Base-by-base conservation (phyloP, 345 rosid genomes). In the Aethionema arabicum region DNA sequence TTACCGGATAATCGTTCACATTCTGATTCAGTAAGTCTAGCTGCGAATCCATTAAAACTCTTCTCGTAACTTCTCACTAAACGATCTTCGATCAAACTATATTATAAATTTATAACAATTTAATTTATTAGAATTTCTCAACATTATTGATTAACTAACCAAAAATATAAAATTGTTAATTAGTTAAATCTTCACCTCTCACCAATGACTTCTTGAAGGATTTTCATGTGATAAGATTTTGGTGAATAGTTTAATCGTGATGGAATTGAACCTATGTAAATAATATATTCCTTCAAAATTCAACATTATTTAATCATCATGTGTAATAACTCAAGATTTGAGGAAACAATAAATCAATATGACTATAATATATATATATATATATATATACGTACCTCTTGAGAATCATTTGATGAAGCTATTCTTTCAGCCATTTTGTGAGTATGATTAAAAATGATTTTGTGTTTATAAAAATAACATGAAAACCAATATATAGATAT, bases 21-120 rank as follows among this genome's bases (percentile, higher is more conserved):
- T 67, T 82, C 86, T 2, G 11, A 7, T 10, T 68, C 46, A 7
- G 65, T 77, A 15, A 82, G 75, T 30, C 49, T 67, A 29, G 82
- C 82, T 0, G 76, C 83, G 70, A 82, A 76, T 40, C 80, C 83
- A 52, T 79, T 79, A 76, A 82, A 79, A 54, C 83, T 82, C 68
- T 63, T 74, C 8, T 2, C 41, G 49, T 77, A 79, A 33, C 82
- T 79, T 64, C 73, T 69, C 10, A 79, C 11, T 48, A 82, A 11
- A 7, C 49, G 48, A 43, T 62, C 49, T 40, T 12, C 53, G 9
- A 21, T 48, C 21, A 56, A 52, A 29, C 79, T 78, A 10, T 49
- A 29, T 21, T 5, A 2, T n/a, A n/a, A n/a, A n/a, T n/a, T 7
- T 14, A 2, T 12, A 52, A 35, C 59, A 7, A 6, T 2, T 8